These are phyloP conservation scores for Raphanus sativus DNA, from an alignment of 345 rosid genomes.

Conservation along the genomic window DNA sequence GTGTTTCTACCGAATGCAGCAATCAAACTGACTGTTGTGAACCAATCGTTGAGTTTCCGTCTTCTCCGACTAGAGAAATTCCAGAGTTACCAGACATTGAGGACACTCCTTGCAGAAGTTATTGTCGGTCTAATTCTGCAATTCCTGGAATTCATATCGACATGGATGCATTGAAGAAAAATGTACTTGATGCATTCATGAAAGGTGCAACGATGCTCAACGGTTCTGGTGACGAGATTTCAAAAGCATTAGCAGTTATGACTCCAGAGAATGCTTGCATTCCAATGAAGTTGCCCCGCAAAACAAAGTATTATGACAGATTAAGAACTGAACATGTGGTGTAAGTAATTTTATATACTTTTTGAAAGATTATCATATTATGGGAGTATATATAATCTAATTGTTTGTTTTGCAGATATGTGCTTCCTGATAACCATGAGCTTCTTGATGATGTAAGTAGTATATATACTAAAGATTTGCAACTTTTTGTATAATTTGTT, in stretches of 20 bases:
- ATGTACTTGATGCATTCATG: conserved; percentile 28
- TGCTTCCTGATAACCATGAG: conserved; percentile 54
- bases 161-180: conserved; percentile 39
- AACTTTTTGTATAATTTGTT: not conserved
- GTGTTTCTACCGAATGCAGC: not conserved
- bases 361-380: not conserved
- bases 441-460: conserved; percentile 50
- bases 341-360: conserved; percentile 43
- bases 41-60: conserved; percentile 66
- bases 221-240: conserved; percentile 28
- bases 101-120: conserved; percentile 43
- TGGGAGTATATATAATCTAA: not conserved
- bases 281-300: conserved; percentile 29
- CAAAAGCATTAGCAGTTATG: conserved; percentile 50
- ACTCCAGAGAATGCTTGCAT: conserved; percentile 49
- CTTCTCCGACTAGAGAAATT: conserved; percentile 34
- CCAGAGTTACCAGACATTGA: conserved; percentile 41
- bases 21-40: conserved; percentile 4
- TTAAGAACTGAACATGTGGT: conserved; percentile 64
- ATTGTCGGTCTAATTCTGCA: conserved; percentile 28
- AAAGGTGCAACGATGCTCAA: conserved; percentile 17
- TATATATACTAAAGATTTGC: not conserved
- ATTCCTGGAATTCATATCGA: conserved; percentile 49
- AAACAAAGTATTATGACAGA: conserved; percentile 43
- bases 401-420: conserved; percentile 47